Base-by-base conservation (phyloP, 345 rosid genomes). In the Sisymbrium irio region DNA sequence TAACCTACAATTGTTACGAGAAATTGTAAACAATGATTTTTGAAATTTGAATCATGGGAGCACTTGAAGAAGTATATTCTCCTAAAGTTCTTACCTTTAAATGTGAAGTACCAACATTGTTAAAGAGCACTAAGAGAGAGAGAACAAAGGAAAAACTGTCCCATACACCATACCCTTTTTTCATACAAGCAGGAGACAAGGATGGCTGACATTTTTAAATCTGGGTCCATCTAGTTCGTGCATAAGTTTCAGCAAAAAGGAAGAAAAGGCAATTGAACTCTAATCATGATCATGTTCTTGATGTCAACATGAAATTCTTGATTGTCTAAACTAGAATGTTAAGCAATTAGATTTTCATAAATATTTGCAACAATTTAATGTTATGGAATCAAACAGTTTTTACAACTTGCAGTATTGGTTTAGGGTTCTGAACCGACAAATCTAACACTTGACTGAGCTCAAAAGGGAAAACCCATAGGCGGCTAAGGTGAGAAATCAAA, bases 401-500 rank as follows among this genome's bases (percentile, higher is more conserved):
- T 58, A 50, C 56, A 75, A 41, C 51, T 36, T 9, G 64, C 59
- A 55, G 12, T 22, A 22, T 13, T 65, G 30, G 41, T 56, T 37
- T 7, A 44, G 11, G n/a, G 17, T 32, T 49, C 19, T 67, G 15
- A 67, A 60, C n/a, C 35, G 53, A 58, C 5, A 72, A 58, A 50
- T 73, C 85, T 82, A 86, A 35, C 80, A 80, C 79, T 84, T 68
- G 65, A 79, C 49, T 62, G 45, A 67, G 49, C 69, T 61, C 33
- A 62, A 61, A 45, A 86, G 19, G 79, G 84, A 56, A 86, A 83
- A 49, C 84, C 80, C 61, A 82, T 75, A 9, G 91, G 96, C 13
- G 96, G 92, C 0, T 91, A 89, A 0, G 96, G 96, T 0, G 92
- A 89, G 62, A 89, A 89, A 63, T 89, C 92, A 57, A 83, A 80